These are phyloP conservation scores for Rhynchosporium agropyri DNA, from an alignment of 2,329 filamentous ascomycete genomes.

Conservation along the genomic window DNA sequence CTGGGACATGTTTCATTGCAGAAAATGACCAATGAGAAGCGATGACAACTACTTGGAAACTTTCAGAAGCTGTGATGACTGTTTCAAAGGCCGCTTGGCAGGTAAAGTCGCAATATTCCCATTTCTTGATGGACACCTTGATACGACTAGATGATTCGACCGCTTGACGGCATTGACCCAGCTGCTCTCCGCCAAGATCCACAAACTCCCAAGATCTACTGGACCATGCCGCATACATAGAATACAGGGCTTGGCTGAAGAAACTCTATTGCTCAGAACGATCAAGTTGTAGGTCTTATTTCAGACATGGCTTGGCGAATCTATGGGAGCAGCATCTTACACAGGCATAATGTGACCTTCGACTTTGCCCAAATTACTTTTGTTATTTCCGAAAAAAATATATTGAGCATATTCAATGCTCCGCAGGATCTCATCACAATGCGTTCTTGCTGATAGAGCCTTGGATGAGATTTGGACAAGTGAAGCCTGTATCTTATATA, in stretches of 20 bases:
- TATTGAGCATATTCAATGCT: too few relatives aligned
- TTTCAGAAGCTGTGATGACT: not conserved
- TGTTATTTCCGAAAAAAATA: too few relatives aligned
- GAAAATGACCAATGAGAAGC: constrained; percentile 5
- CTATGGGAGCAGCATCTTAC: too few relatives aligned
- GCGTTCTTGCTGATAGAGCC: too few relatives aligned
- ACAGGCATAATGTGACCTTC: too few relatives aligned
- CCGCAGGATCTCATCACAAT: too few relatives aligned
- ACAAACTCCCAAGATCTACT: constrained; percentile 11
- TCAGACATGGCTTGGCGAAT: not conserved
- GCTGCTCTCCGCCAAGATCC: constrained; percentile 4
- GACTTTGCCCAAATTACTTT: too few relatives aligned
- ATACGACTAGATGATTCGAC: constrained; percentile 4
- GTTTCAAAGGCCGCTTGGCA: constrained; percentile 5
- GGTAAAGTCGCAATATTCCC: not conserved
- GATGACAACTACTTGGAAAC: not conserved
- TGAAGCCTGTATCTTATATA: not conserved
- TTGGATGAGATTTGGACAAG: not conserved
- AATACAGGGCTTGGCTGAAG: constrained; percentile 2
- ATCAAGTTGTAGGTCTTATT: not conserved
- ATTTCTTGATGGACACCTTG: not conserved
- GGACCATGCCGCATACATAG: constrained; percentile 1
- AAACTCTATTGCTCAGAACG: not conserved
- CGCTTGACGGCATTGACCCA: constrained; percentile 11
- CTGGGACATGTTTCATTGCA: constrained; percentile 11